A percentile compares a stretch with the other conserved stretches of the same genome.
Conservation (phyloP, 1,139 yeast genomes). For the Arxiozyma slooffiae region DNA sequence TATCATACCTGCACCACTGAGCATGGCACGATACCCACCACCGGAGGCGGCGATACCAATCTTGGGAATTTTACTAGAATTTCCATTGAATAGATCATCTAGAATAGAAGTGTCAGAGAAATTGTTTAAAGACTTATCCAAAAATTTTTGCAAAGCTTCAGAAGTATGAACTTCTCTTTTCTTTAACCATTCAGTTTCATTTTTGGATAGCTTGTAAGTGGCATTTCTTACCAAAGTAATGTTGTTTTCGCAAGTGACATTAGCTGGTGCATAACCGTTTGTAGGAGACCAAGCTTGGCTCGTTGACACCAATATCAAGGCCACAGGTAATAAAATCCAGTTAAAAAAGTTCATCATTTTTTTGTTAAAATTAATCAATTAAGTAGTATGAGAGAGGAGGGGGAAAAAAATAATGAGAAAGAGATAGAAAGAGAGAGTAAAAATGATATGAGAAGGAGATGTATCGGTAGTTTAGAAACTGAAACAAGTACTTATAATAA, state of each 20-base stretch:
- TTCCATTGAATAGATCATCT: conserved; percentile 29
- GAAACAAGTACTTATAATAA: too few species aligned
- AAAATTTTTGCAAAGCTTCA: conserved; percentile 45
- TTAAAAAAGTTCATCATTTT: neutral
- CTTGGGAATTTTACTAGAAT: conserved; percentile 29
- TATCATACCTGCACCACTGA: conserved; percentile 78
- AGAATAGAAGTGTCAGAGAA: conserved; percentile 45
- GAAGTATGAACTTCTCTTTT: conserved; percentile 46
- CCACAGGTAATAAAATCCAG: neutral
- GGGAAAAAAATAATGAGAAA: too few species aligned
- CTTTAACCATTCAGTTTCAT: conserved; percentile 28
- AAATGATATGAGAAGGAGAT: too few species aligned
- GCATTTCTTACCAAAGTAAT: conserved; percentile 34
- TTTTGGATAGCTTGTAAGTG: conserved; percentile 5
- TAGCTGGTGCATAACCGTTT: conserved; percentile 57
- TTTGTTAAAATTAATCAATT: too few species aligned
- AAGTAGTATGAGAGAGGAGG: too few species aligned
- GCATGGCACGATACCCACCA: conserved; percentile 90
- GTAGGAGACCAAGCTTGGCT: conserved; percentile 39
- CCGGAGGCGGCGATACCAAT: conserved; percentile 79
- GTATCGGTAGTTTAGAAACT: too few species aligned
- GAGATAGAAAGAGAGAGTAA: too few species aligned
- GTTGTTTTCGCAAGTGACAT: conserved; percentile 44
- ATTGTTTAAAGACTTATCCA: conserved; percentile 46
- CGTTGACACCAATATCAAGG: neutral